Conservation (phyloP, 306 rosid genomes). For the Mimosa pudica region DNA sequence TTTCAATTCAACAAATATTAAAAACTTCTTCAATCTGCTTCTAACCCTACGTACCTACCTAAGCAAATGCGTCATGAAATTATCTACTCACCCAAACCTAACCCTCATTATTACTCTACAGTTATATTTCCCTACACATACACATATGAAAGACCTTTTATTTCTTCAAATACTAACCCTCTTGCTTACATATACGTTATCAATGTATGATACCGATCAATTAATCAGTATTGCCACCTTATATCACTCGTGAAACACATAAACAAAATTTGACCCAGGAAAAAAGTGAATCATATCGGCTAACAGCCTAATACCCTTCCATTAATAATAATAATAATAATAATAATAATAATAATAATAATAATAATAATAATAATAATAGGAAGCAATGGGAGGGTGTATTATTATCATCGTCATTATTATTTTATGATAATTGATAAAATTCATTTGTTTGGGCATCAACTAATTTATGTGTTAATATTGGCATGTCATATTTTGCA, state of each 20-base stretch:
- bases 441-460: background rate
- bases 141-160: background rate
- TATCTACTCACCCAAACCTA: background rate
- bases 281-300: background rate
- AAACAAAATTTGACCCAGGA: no score
- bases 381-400: no score
- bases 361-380: no score
- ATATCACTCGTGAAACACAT: background rate
- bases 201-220: background rate
- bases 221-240: background rate
- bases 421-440: background rate
- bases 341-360: no score
- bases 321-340: background rate
- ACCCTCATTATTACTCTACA: background rate
- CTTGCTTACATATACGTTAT: background rate
- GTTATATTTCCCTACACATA: background rate
- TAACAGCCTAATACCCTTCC: background rate
- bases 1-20: background rate
- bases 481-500: background rate
- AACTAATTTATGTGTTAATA: background rate
- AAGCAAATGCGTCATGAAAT: constrained; percentile 30
- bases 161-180: background rate
- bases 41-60: constrained; percentile 15
- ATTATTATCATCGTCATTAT: background rate
- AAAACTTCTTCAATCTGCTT: background rate